Base-by-base conservation (phyloP, 2,329 filamentous ascomycete species). In the Hansfordia pulvinata region DNA sequence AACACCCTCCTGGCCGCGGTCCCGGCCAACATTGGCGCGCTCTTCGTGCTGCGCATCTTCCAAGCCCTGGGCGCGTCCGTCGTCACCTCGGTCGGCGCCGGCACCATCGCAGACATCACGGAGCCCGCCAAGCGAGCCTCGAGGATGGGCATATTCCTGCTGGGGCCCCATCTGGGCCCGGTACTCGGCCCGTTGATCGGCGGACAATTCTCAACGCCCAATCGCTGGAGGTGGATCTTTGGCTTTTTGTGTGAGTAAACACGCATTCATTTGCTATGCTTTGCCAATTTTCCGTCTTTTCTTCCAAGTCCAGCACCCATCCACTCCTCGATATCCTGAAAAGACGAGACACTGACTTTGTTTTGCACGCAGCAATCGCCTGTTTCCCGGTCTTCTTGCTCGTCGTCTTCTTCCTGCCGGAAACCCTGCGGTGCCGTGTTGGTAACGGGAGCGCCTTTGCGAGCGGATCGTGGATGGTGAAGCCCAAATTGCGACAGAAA, bases 151-250 rank as follows among this genome's bases (percentile, higher is more conserved):
- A 46, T 51, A 23, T 59, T 60, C 26, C 40, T 58, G 6, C 39
- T 62, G 19, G 57, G 56, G 1, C 57, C 56, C 4, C 50, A 60
- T 9, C 42, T 58, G 3, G 57, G 58, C 2, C 58, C 57, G 2
- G 47, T 60, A 1, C 34, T 60, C 2, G 58, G 58, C 1, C 58
- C 58, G 1, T 35, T 59, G 1, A 38, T 61, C 3, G 58, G 57
- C 4, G 57, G 56, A 14, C 42, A 44, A 12, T 45, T 61, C 17
- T 47, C 52, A 4, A 39, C 41, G 3, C 29, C 30, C 2, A 34
- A 43, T 2, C 42, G 37, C 4, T 62, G 58, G 58, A 39, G 58
- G 33, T 62, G 56, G 56, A 45, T 53, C 4, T 60, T 60, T 31
- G 56, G 51, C 2, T 57, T 60, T 18, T 34, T 53, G 11, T 43